A percentile compares a stretch with the other conserved stretches of the same genome.
Evolutionary conservation across 495 filamentous ascomycete species (phyloP).

Genomic region (Aspergillus carlsbadensis): DNA sequence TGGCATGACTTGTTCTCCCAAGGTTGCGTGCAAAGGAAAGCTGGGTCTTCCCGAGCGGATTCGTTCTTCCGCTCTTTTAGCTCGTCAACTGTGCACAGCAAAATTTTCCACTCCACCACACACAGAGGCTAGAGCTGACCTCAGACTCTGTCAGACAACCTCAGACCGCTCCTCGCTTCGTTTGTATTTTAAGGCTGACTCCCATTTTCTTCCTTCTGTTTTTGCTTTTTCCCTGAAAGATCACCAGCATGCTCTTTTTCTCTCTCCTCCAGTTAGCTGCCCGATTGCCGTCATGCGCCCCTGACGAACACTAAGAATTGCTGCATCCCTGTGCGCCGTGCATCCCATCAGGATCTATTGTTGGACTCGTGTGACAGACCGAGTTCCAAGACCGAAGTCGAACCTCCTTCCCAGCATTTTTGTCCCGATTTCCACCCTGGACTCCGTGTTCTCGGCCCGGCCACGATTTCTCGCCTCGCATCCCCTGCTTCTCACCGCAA

Average conservation of each 20-base stretch:
- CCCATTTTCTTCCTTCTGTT: neutral
- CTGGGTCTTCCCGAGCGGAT: slow-evolving; percentile 5
- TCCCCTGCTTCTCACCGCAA: slow-evolving; percentile 13
- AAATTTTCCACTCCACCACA: slow-evolving; percentile 14
- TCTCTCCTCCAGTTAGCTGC: slow-evolving; percentile 24
- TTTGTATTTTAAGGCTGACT: slow-evolving; percentile 13
- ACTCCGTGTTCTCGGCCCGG: slow-evolving; percentile 14
- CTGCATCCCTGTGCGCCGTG: slow-evolving; percentile 26
- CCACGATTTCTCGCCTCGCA: neutral
- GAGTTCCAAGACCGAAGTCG: slow-evolving; percentile 8
- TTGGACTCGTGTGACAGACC: slow-evolving; percentile 14
- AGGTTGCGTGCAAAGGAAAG: neutral
- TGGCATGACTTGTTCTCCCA: too few species aligned
- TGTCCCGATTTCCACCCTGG: neutral
- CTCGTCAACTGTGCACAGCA: neutral
- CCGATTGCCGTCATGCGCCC: slow-evolving; percentile 23
- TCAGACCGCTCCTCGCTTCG: slow-evolving; percentile 15
- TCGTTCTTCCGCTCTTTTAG: slow-evolving; percentile 1
- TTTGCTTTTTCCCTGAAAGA: slow-evolving; percentile 6
- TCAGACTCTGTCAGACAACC: neutral
- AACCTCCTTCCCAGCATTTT: slow-evolving; percentile 1
- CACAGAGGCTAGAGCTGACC: slow-evolving; percentile 5
- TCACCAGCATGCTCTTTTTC: slow-evolving; percentile 13
- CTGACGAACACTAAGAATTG: slow-evolving; percentile 15
- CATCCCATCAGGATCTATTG: slow-evolving; percentile 16